Conservation (phyloP, 2,329 filamentous ascomycete genomes). For the Cladophialophora bantiana region DNA sequence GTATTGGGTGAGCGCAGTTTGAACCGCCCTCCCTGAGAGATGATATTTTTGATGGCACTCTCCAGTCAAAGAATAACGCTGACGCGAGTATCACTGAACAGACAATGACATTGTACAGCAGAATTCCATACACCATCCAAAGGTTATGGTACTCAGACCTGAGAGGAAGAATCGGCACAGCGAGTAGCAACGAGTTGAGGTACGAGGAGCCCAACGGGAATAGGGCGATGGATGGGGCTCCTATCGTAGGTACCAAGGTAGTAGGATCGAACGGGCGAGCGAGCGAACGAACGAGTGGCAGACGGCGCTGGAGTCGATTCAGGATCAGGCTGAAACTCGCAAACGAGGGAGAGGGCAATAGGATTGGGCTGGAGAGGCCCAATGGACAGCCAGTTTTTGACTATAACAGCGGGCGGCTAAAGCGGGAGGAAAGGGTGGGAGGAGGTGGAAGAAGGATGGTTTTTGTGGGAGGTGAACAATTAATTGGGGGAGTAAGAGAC, state of each 20-base stretch:
- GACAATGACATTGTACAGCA: conserved; percentile 2
- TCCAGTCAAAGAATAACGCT: neutral
- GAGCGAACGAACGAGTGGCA: conserved; percentile 1
- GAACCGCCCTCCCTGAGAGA: conserved; percentile 6
- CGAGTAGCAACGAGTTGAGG: neutral
- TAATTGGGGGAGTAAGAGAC: neutral
- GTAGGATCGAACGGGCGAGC: neutral
- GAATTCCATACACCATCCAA: neutral
- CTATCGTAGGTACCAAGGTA: neutral
- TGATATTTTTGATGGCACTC: neutral
- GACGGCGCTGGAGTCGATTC: neutral
- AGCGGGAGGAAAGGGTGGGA: conserved; percentile 3
- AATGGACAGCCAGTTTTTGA: neutral
- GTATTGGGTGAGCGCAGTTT: conserved; percentile 1
- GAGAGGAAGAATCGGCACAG: neutral
- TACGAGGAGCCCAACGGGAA: neutral
- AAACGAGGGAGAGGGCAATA: neutral
- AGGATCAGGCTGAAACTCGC: conserved; percentile 22
- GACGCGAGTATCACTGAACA: conserved; percentile 1
- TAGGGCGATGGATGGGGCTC: neutral
- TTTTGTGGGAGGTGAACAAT: conserved; percentile 6
- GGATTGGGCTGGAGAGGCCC: conserved; percentile 11
- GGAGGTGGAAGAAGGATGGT: conserved; percentile 1
- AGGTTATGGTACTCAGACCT: neutral
- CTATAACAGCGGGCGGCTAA: conserved; percentile 17